phyloP scores from a whole-genome alignment of 2,329 filamentous ascomycete species.

The Colletotrichum simmondsii region DNA sequence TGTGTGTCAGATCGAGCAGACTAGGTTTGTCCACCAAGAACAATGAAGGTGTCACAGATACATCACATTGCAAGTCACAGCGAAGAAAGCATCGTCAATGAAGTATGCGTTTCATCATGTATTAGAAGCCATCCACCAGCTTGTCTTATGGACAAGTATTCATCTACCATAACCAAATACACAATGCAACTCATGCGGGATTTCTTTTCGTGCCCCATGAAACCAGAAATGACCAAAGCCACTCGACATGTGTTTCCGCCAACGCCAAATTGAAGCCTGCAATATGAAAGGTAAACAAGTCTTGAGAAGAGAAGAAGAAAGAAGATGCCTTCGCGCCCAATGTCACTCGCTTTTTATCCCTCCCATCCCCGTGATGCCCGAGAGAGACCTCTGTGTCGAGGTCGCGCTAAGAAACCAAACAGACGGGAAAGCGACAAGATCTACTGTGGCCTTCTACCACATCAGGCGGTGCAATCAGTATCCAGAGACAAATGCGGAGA shows the following conservation, averaged over 20 bases:
- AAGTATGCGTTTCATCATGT: conserved; percentile 34
- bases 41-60: neutral
- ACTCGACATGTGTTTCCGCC: conserved; percentile 11
- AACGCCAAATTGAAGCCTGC: conserved; percentile 23
- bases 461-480: conserved; percentile 26
- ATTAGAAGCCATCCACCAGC: conserved; percentile 32
- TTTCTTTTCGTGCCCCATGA: conserved; percentile 32
- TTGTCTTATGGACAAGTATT: conserved; percentile 31
- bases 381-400: conserved; percentile 19
- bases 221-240: conserved; percentile 18
- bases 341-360: conserved; percentile 31
- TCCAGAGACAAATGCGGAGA: conserved; percentile 28
- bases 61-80: neutral
- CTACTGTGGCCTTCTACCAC: conserved; percentile 32
- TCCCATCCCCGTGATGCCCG: conserved; percentile 28
- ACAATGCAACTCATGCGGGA: conserved; percentile 31
- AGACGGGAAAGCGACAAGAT: conserved; percentile 31
- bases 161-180: conserved; percentile 16
- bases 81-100: neutral
- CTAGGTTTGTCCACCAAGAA: neutral
- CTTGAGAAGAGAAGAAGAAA: conserved; percentile 5
- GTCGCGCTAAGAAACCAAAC: conserved; percentile 28
- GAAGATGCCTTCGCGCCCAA: conserved; percentile 19
- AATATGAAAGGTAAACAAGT: conserved; percentile 18
- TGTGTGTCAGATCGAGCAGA: neutral